phyloP scores from a whole-genome alignment of 129 eudicot species.

The Erigeron canadensis region DNA sequence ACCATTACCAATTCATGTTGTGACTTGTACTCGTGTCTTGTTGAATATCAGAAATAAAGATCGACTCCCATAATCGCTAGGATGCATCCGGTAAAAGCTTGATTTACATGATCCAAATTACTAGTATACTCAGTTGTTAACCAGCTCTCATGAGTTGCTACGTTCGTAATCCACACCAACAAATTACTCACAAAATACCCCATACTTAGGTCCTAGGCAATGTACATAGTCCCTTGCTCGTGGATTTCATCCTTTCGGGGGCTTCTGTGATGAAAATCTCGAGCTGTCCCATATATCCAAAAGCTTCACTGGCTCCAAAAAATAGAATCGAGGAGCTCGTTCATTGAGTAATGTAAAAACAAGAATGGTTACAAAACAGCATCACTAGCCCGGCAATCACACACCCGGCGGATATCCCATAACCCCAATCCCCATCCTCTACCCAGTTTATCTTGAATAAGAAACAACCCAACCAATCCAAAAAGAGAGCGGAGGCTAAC shows the following conservation, averaged over 20 bases:
- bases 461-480: slow-evolving; percentile 81
- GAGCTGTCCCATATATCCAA: neutral
- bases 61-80: too few species aligned
- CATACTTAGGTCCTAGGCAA: neutral
- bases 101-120: too few species aligned
- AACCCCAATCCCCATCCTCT: slow-evolving; percentile 76
- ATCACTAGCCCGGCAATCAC: too few species aligned
- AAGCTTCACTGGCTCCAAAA: neutral
- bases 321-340: neutral
- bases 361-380: too few species aligned
- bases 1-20: too few species aligned
- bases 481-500: slow-evolving; percentile 70
- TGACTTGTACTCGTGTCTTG: too few species aligned
- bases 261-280: neutral
- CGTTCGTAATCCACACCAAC: neutral
- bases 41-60: too few species aligned
- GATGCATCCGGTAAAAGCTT: too few species aligned
- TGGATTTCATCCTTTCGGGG: neutral
- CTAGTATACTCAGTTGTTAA: too few species aligned
- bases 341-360: too few species aligned
- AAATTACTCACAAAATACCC: neutral
- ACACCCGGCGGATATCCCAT: slow-evolving; percentile 41
- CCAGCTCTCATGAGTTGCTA: too few species aligned
- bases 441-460: slow-evolving; percentile 72
- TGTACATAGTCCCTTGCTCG: neutral